phyloP scores from a whole-genome alignment of 208 protist species.

The Leishmania mexicana region DNA sequence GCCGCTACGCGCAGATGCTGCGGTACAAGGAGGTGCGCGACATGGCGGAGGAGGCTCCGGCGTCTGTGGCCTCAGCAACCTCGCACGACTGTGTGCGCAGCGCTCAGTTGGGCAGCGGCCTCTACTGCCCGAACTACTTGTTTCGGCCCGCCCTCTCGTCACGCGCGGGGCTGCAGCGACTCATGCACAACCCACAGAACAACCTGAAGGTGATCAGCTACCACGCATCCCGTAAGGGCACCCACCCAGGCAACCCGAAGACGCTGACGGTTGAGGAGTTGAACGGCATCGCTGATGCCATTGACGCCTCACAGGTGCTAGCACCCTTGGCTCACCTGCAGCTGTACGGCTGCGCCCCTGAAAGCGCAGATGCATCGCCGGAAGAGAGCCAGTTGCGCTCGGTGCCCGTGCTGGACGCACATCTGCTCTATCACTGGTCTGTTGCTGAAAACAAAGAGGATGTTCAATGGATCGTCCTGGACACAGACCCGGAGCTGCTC shows the following conservation, averaged over 20 bases:
- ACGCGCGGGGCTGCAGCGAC: conserved; percentile 32
- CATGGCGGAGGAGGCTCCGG: neutral
- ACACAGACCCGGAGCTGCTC: neutral
- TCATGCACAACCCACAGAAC: conserved; percentile 41
- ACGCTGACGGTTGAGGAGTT: conserved; percentile 23
- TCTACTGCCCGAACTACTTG: conserved; percentile 70
- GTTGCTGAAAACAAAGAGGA: conserved; percentile 24
- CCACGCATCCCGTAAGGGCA: conserved; percentile 14
- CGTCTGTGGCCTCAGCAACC: neutral
- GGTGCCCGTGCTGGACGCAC: conserved; percentile 55
- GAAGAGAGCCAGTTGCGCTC: neutral
- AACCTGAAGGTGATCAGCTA: conserved; percentile 46
- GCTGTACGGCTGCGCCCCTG: conserved; percentile 43
- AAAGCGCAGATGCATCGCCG: neutral
- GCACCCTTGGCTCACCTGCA: conserved; percentile 49
- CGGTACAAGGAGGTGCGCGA: conserved; percentile 34
- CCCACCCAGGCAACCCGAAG: conserved; percentile 7
- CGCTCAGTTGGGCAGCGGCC: neutral
- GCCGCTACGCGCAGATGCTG: conserved; percentile 72
- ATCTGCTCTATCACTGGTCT: conserved; percentile 68
- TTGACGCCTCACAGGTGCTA: conserved; percentile 47
- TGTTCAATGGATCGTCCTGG: conserved; percentile 52
- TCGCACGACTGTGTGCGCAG: neutral
- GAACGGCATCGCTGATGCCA: conserved; percentile 44
- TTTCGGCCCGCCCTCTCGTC: conserved; percentile 41